Conservation (phyloP, 192 early-diverging fungal genomes). For the Rhizophagus sp. region DNA sequence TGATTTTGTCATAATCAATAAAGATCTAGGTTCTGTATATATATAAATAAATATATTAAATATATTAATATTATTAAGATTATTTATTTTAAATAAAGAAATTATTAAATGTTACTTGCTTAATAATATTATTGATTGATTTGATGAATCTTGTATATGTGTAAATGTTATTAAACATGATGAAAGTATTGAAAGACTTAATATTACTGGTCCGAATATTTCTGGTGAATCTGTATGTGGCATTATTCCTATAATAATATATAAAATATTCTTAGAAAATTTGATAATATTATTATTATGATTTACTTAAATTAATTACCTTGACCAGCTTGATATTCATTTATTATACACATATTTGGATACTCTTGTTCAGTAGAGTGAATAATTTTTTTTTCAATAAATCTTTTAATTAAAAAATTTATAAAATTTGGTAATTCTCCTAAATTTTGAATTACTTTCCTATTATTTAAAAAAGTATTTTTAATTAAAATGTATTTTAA, state of each 20-base stretch:
- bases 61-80: not conserved
- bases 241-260: conserved; percentile 37
- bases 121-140: conserved; percentile 36
- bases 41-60: conserved; percentile 5
- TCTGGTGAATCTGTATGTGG: conserved; percentile 51
- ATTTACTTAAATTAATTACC: conserved; percentile 38
- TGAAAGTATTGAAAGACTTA: conserved; percentile 61
- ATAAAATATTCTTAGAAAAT: not conserved
- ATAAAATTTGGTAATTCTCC: conserved; percentile 55
- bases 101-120: conserved; percentile 37
- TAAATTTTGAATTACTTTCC: conserved; percentile 53
- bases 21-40: conserved; percentile 53
- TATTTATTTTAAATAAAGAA: not conserved
- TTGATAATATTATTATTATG: not conserved
- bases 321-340: conserved; percentile 70
- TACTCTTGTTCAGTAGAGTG: not conserved
- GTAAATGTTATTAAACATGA: conserved; percentile 68
- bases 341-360: conserved; percentile 60
- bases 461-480: conserved; percentile 22
- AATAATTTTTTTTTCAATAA: conserved; percentile 44
- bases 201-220: conserved; percentile 63
- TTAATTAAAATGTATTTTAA: too few relatives aligned
- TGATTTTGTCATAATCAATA: conserved; percentile 56
- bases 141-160: conserved; percentile 34
- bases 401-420: conserved; percentile 44